These are phyloP conservation scores for Aspergillus homomorphus DNA, from an alignment of 495 filamentous ascomycete species.

Conservation along the genomic window DNA sequence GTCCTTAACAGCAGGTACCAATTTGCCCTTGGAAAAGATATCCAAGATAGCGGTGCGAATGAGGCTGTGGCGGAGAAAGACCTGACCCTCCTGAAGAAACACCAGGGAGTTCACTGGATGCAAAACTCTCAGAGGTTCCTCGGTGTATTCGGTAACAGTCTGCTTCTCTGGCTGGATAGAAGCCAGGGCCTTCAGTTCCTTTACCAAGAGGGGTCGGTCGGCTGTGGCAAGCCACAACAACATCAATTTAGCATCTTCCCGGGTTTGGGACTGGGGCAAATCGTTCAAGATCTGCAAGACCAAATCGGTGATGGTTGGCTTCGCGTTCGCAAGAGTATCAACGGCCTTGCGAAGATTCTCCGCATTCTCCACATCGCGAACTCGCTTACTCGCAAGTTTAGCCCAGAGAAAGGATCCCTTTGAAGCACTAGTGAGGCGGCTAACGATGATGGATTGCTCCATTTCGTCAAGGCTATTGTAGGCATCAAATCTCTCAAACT, in stretches of 20 bases:
- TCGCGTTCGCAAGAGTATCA: slow-evolving; percentile 25
- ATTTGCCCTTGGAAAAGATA: slow-evolving; percentile 33
- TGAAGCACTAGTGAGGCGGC: slow-evolving; percentile 32
- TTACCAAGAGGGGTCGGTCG: slow-evolving; percentile 30
- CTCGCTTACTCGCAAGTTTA: slow-evolving; percentile 34
- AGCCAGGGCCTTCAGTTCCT: slow-evolving; percentile 30
- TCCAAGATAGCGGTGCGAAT: slow-evolving; percentile 34
- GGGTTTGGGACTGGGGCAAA: neutral
- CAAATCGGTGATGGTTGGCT: slow-evolving; percentile 30
- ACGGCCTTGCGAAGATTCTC: slow-evolving; percentile 31
- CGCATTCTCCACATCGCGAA: slow-evolving; percentile 21
- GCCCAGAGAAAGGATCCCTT: slow-evolving; percentile 41
- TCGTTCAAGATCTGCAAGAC: slow-evolving; percentile 22
- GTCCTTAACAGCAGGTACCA: slow-evolving; percentile 35
- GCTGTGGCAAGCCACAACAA: slow-evolving; percentile 39
- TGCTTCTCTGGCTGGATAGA: slow-evolving; percentile 33
- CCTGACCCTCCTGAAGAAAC: slow-evolving; percentile 31
- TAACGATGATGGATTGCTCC: slow-evolving; percentile 28
- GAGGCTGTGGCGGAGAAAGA: slow-evolving; percentile 37
- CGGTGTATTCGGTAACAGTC: slow-evolving; percentile 23
- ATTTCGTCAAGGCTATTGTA: slow-evolving; percentile 12
- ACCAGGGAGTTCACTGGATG: slow-evolving; percentile 31
- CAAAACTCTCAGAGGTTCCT: slow-evolving; percentile 25
- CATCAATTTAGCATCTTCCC: slow-evolving; percentile 30
- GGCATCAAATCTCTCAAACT: slow-evolving; percentile 7